A percentile compares a stretch with the other conserved stretches of the same genome.
These are phyloP conservation scores for Cardiospermum halicacabum DNA, from an alignment of 345 rosid genomes.

Conservation along the genomic window DNA sequence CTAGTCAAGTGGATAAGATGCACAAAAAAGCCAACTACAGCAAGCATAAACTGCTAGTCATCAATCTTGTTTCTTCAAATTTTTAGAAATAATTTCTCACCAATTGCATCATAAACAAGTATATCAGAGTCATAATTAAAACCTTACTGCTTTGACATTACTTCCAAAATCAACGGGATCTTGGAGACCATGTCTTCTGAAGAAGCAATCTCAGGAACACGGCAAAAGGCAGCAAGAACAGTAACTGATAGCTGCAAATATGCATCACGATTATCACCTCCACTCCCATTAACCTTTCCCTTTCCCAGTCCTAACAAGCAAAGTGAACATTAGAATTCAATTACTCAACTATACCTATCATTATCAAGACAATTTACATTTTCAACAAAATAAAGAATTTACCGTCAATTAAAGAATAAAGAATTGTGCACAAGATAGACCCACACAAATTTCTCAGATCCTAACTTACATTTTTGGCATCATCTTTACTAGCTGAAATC, in stretches of 20 bases:
- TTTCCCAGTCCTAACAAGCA: slow-evolving; percentile 37
- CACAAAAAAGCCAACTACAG: neutral
- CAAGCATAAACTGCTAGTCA: neutral
- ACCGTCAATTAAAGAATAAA: too few relatives aligned
- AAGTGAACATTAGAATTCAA: neutral
- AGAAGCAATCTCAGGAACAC: slow-evolving; percentile 67
- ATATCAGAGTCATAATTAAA: neutral
- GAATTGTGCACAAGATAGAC: neutral
- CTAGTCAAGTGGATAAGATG: neutral
- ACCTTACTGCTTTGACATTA: slow-evolving; percentile 46
- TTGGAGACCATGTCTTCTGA: slow-evolving; percentile 65
- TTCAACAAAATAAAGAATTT: neutral
- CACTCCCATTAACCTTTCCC: slow-evolving; percentile 36
- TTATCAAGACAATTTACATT: neutral
- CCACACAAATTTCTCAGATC: neutral
- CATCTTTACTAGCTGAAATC: neutral
- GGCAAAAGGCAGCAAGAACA: slow-evolving; percentile 76
- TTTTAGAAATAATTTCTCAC: neutral
- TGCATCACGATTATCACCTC: slow-evolving; percentile 52
- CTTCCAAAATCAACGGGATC: slow-evolving; percentile 58
- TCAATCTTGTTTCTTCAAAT: neutral
- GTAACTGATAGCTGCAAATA: slow-evolving; percentile 72
- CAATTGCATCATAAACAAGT: neutral
- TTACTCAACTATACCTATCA: neutral
- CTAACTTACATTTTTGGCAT: neutral